These are phyloP conservation scores for Strigomonas galati DNA, from an alignment of 208 protist genomes.

Conservation along the genomic window DNA sequence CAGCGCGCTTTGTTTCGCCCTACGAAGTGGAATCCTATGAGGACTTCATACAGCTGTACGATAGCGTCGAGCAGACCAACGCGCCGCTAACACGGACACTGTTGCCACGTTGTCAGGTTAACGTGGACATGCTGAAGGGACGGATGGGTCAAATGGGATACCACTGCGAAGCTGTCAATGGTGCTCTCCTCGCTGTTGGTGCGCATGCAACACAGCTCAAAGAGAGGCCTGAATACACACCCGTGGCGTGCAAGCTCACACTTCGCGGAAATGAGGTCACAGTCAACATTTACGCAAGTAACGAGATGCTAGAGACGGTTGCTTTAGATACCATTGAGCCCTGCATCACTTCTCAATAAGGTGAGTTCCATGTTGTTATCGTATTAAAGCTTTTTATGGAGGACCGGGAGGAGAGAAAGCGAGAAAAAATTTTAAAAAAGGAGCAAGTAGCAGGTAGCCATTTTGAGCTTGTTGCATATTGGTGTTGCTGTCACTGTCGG, in stretches of 20 bases:
- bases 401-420: no score
- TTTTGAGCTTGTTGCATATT: no score
- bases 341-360: neutral
- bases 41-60: conserved; percentile 35
- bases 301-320: conserved; percentile 26
- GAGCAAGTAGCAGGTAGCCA: no score
- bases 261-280: conserved; percentile 25
- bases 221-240: conserved; percentile 53
- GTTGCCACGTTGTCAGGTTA: no score
- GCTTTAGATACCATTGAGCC: conserved; percentile 16
- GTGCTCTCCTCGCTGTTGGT: conserved; percentile 38
- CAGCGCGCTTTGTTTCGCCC: conserved; percentile 58
- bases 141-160: neutral
- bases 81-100: neutral
- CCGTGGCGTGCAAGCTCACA: conserved; percentile 50
- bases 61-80: conserved; percentile 30
- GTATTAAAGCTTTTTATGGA: no score
- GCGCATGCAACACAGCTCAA: conserved; percentile 63
- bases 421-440: no score
- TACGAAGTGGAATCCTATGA: conserved; percentile 45
- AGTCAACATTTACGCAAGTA: conserved; percentile 35
- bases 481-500: no score
- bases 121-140: no score
- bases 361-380: neutral
- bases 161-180: neutral